phyloP scores from a whole-genome alignment of 768 basidiomycete species.

The Rhodosporidiobolus sp. region DNA sequence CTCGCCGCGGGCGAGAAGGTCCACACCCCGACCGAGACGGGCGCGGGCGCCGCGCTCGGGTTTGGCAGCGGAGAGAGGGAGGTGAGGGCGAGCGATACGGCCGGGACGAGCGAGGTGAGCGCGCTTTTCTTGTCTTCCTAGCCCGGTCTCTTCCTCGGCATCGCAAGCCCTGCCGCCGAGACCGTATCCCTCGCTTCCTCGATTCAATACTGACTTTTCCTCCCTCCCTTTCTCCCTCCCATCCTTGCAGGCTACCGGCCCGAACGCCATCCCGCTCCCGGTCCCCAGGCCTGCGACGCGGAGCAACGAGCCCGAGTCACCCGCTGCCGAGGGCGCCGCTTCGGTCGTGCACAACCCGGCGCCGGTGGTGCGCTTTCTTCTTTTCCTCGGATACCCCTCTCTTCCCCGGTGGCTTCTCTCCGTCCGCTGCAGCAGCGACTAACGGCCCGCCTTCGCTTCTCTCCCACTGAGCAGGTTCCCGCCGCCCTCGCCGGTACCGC shows the following conservation, averaged over 20 bases:
- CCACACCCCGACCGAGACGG: conserved; percentile 18
- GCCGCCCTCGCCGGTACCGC: conserved; percentile 1
- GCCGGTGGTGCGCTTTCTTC: not conserved
- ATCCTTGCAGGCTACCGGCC: not conserved
- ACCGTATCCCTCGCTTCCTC: no score
- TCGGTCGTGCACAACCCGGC: conserved; percentile 9
- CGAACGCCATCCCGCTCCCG: not conserved
- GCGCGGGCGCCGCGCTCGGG: not conserved
- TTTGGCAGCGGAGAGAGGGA: not conserved
- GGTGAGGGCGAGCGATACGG: conserved; percentile 1
- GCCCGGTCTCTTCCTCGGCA: no score
- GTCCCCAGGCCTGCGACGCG: not conserved
- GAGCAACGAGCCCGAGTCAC: not conserved
- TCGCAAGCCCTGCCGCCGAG: no score
- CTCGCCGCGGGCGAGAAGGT: conserved; percentile 19
- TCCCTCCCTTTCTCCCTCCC: no score
- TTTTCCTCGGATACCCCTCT: not conserved
- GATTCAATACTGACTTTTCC: no score
- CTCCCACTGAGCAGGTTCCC: conserved; percentile 2
- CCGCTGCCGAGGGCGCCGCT: not conserved
- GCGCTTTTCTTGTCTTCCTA: not conserved
- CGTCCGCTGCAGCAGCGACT: no score
- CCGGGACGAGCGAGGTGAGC: not conserved
- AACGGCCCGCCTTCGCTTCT: no score
- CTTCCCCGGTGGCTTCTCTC: no score